These are phyloP conservation scores for Peronosclerospora sorghi DNA, from an alignment of 352 stramenopile genomes.

Conservation along the genomic window DNA sequence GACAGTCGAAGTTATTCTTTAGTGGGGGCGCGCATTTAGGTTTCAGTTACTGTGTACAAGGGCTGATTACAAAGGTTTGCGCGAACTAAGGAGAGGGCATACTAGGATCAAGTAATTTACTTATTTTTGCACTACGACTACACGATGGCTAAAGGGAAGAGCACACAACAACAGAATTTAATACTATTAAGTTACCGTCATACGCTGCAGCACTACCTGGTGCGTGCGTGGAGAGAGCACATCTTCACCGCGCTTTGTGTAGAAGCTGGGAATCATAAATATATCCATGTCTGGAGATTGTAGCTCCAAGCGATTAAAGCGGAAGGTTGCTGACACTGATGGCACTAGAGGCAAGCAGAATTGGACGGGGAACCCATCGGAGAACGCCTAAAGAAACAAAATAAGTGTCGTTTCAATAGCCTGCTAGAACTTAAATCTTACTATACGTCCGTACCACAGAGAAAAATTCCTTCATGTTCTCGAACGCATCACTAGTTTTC, in stretches of 20 bases:
- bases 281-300: slow-evolving; percentile 15
- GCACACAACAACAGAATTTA: too few species aligned
- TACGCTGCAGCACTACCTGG: slow-evolving; percentile 46
- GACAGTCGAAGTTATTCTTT: too few species aligned
- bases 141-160: too few species aligned
- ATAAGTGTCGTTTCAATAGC: background rate
- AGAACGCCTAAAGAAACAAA: slow-evolving; percentile 18
- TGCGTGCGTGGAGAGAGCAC: slow-evolving; percentile 44
- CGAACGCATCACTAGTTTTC: slow-evolving; percentile 52
- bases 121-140: too few species aligned
- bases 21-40: too few species aligned
- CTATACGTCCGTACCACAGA: slow-evolving; percentile 23
- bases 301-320: slow-evolving; percentile 40
- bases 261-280: slow-evolving; percentile 29
- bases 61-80: too few species aligned
- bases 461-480: slow-evolving; percentile 53
- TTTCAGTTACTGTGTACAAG: too few species aligned
- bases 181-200: slow-evolving; percentile 20
- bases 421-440: slow-evolving; percentile 1
- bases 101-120: too few species aligned
- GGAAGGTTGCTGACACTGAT: slow-evolving; percentile 49
- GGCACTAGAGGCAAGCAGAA: slow-evolving; percentile 60
- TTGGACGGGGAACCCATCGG: slow-evolving; percentile 54
- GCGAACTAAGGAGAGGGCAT: too few species aligned
- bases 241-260: slow-evolving; percentile 25